Percentiles rank a stretch among this genome's conserved stretches.
These are phyloP conservation scores for Naegleria gruberi DNA, from an alignment of 208 protist species.

Conservation along the genomic window DNA sequence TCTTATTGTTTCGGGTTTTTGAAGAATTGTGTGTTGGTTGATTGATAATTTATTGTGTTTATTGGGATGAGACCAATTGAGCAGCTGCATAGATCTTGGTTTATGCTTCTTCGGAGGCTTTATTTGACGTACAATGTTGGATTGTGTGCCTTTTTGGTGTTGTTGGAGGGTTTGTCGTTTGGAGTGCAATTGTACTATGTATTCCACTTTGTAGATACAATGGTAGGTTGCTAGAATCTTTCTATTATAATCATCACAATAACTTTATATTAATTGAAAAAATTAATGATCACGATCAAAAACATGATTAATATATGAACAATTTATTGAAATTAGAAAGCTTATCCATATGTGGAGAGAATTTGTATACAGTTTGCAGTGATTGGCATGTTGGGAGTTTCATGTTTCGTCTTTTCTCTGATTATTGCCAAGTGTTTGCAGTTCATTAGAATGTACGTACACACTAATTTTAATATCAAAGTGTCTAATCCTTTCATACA, in stretches of 20 bases:
- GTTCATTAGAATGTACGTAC: neutral
- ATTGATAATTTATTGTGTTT: no score
- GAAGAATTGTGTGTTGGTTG: no score
- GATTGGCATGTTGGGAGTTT: neutral
- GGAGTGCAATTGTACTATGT: conserved; percentile 3
- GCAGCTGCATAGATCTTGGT: neutral
- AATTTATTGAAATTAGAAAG: neutral
- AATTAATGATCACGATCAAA: neutral
- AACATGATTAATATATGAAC: neutral
- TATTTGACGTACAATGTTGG: neutral
- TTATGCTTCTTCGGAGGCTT: neutral
- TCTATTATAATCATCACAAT: neutral
- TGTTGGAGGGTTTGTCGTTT: neutral
- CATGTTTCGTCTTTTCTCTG: neutral
- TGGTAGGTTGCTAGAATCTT: no score
- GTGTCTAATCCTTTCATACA: neutral
- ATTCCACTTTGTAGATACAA: neutral
- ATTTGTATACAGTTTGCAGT: neutral
- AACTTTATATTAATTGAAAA: neutral
- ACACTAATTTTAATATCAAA: no score
- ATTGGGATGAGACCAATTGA: no score
- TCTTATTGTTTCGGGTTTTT: no score
- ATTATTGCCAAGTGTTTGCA: neutral
- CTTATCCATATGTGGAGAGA: neutral
- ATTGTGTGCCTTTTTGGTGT: neutral